Conservation (phyloP, 306 rosid genomes). For the Vachellia collinsii region DNA sequence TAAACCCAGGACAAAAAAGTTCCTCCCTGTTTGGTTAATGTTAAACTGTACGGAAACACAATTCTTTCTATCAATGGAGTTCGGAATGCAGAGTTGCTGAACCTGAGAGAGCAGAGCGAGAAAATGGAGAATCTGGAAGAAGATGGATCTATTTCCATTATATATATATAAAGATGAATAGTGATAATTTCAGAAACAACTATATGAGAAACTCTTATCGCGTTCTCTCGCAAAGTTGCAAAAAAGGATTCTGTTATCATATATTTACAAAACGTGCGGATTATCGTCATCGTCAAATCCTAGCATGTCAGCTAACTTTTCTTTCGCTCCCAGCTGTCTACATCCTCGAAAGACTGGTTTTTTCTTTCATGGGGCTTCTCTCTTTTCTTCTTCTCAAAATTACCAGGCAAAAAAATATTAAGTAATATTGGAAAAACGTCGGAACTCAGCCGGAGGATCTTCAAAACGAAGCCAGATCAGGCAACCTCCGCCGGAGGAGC, state of each 20-base stretch:
- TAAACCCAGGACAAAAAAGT: too few species aligned
- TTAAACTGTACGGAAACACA: too few species aligned
- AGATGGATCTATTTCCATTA: neutral
- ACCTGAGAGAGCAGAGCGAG: neutral
- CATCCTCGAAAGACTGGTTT: neutral
- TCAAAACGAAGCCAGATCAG: slow-evolving; percentile 29
- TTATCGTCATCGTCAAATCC: slow-evolving; percentile 2
- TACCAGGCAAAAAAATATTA: neutral
- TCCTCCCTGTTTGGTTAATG: too few species aligned
- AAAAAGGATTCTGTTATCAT: slow-evolving; percentile 8
- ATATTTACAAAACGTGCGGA: slow-evolving; percentile 37
- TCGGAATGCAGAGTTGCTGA: too few species aligned
- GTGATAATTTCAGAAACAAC: slow-evolving; percentile 42
- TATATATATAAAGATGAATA: neutral
- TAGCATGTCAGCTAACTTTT: neutral
- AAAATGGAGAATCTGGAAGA: neutral
- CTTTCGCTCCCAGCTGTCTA: neutral
- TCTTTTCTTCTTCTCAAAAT: neutral
- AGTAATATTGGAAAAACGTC: neutral
- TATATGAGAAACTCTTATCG: slow-evolving; percentile 29
- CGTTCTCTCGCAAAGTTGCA: slow-evolving; percentile 34
- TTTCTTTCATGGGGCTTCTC: too few species aligned
- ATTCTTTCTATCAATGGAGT: too few species aligned
- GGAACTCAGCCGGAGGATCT: slow-evolving; percentile 2
- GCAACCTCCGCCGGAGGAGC: slow-evolving; percentile 59